Base-by-base conservation (phyloP, 352 stramenopile genomes). In the Hyaloperonospora brassicae region DNA sequence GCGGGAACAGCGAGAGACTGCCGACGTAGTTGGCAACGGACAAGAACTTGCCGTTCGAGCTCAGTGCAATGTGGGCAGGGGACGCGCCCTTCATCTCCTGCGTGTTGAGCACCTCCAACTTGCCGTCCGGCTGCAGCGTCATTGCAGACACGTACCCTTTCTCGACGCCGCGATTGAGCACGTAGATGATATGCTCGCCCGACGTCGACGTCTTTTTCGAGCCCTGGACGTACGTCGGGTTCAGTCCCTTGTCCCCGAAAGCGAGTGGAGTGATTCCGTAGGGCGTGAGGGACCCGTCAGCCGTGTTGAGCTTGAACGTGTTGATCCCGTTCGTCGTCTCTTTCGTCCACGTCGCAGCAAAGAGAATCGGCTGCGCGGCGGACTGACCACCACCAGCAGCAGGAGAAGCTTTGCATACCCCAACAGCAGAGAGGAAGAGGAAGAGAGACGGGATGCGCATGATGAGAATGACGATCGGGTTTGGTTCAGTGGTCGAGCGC, bases 1-100 rank as follows among this genome's bases (percentile, higher is more conserved):
- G 42, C 0, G 74, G 70, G 55, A 77, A 87, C 51, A 89, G 64
- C 17, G 66, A 61, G 21, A 89, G 46, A 48, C 68, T 84, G 44
- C 79, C 79, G 35, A 53, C 74, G 54, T 86, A 89, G 66, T 84
- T 87, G 41, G 79, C 73, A 14, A 79, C 70, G 14, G 72, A 64
- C n/a, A 89, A 56, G 40, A 76, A 86, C 31, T 31, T 7, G 3
- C 78, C 64, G 13, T 69, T 53, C 0, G 79, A 66, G 38, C 66
- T 81, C 47, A 87, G 27, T 0, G 66, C 72, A 24, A 83, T 65
- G 65, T 89, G 79, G 22, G 62, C 67, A 8, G 76, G 64, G 0
- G 62, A 70, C 22, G 47, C 61, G 17, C 78, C 78, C 44, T 66
- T 64, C 2, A 76, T 85, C 52, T 80, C 68, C 10, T 70, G 55